Evolutionary conservation across 2,329 filamentous ascomycete species (phyloP).

Genomic region (Nemania sp.): DNA sequence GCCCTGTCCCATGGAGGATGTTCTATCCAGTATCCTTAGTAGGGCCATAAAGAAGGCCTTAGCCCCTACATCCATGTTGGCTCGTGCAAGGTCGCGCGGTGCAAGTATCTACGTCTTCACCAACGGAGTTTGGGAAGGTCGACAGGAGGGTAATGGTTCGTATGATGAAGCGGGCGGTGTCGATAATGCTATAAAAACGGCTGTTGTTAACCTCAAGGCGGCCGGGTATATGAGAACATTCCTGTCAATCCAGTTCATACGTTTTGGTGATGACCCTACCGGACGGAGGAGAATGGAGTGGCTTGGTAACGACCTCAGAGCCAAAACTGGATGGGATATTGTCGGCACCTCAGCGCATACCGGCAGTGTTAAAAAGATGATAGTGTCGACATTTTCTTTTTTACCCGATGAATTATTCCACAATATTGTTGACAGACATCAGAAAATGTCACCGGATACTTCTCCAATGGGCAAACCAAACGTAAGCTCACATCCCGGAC

Average conservation of each 20-base stretch:
- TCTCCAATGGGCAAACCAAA: too few species aligned
- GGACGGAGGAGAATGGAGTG: neutral
- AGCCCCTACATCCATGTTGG: neutral
- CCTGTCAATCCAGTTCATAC: constrained; percentile 26
- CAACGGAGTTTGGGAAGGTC: constrained; percentile 20
- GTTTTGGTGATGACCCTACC: neutral
- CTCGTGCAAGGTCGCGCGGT: neutral
- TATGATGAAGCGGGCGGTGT: constrained; percentile 18
- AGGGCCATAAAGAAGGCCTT: neutral
- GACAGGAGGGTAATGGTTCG: neutral
- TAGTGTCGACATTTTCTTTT: too few species aligned
- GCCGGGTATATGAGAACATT: neutral
- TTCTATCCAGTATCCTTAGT: constrained; percentile 6
- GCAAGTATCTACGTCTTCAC: constrained; percentile 25
- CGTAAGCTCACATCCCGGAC: too few species aligned
- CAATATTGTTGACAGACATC: too few species aligned
- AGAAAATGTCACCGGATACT: too few species aligned
- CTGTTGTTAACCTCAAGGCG: neutral
- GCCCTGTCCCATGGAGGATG: constrained; percentile 6
- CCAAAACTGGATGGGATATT: constrained; percentile 7
- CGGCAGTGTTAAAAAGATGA: neutral
- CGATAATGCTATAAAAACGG: constrained; percentile 18
- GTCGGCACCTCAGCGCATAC: neutral
- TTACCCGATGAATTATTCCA: too few species aligned
- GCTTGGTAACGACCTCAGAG: constrained; percentile 7